Conservation (phyloP, 2,329 filamentous ascomycete species). For the Cyclaneusma minus region DNA sequence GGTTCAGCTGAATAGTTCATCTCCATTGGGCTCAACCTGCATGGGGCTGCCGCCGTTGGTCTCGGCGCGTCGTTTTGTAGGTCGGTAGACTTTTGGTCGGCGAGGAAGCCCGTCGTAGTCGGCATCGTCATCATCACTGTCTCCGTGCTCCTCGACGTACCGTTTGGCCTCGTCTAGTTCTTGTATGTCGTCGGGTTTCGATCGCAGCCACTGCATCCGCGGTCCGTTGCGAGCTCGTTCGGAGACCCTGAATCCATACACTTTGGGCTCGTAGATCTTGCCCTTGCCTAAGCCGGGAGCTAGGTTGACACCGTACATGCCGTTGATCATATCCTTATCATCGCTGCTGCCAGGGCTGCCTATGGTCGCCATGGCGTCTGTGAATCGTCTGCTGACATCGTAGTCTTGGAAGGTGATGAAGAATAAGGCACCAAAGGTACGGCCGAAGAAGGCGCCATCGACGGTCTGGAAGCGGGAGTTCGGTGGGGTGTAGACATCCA, state of each 20-base stretch:
- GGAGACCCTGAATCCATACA: slow-evolving; percentile 92
- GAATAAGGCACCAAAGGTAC: slow-evolving; percentile 92
- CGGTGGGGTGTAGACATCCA: slow-evolving; percentile 93
- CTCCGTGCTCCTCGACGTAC: slow-evolving; percentile 35
- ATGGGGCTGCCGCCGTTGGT: slow-evolving; percentile 17
- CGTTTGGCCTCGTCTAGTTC: slow-evolving; percentile 68
- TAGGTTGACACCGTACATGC: slow-evolving; percentile 73
- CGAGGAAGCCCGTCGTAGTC: slow-evolving; percentile 13
- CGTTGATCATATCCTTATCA: slow-evolving; percentile 51
- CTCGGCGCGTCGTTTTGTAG: slow-evolving; percentile 4
- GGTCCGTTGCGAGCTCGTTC: slow-evolving; percentile 82
- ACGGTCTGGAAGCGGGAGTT: slow-evolving; percentile 97
- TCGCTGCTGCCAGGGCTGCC: slow-evolving; percentile 21
- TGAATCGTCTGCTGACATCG: slow-evolving; percentile 62
- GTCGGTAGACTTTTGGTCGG: slow-evolving; percentile 3
- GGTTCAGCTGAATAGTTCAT: too few species aligned
- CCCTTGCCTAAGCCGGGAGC: slow-evolving; percentile 70
- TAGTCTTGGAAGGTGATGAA: slow-evolving; percentile 98
- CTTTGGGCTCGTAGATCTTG: slow-evolving; percentile 85
- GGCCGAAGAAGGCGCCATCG: slow-evolving; percentile 94
- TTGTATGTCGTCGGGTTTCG: slow-evolving; percentile 63
- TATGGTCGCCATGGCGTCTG: slow-evolving; percentile 36
- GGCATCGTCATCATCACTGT: slow-evolving; percentile 38
- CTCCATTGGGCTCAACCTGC: slow-evolving; percentile 11
- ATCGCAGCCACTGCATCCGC: slow-evolving; percentile 90